These are phyloP conservation scores for Pyricularia grisea DNA, from an alignment of 2,329 filamentous ascomycete species.

Conservation along the genomic window DNA sequence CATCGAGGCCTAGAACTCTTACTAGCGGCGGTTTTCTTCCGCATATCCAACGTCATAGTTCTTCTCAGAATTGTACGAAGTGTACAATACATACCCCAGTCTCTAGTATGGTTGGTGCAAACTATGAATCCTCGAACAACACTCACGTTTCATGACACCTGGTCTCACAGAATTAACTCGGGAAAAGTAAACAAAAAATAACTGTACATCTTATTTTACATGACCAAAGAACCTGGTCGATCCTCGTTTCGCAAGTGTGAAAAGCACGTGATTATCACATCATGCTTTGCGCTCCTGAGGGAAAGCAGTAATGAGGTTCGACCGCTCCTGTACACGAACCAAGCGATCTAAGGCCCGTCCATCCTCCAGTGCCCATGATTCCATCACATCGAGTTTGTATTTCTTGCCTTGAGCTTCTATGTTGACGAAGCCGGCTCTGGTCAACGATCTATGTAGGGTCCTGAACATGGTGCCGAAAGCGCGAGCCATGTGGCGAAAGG, in stretches of 20 bases:
- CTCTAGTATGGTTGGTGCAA: background rate
- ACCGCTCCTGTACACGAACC: conserved; percentile 18
- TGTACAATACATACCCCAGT: background rate
- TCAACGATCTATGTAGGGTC: conserved; percentile 37
- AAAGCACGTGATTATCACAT: background rate
- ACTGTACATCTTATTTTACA: background rate
- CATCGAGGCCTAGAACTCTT: background rate
- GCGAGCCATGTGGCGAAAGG: conserved; percentile 40
- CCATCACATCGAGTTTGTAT: conserved; percentile 49
- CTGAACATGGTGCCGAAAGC: background rate
- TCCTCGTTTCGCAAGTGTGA: background rate
- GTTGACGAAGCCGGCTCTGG: conserved; percentile 45
- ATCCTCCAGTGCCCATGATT: conserved; percentile 48
- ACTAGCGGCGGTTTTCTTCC: background rate
- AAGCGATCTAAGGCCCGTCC: conserved; percentile 50
- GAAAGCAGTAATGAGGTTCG: background rate
- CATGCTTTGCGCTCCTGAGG: background rate
- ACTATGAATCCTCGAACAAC: no score
- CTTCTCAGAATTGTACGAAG: background rate
- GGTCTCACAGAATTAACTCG: no score
- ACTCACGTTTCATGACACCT: background rate
- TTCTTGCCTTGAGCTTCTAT: conserved; percentile 33
- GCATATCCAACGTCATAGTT: background rate
- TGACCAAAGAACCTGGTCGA: background rate
- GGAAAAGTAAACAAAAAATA: background rate